These are phyloP conservation scores for Furcasterigmium furcatum DNA, from an alignment of 2,329 filamentous ascomycete species.

Conservation along the genomic window DNA sequence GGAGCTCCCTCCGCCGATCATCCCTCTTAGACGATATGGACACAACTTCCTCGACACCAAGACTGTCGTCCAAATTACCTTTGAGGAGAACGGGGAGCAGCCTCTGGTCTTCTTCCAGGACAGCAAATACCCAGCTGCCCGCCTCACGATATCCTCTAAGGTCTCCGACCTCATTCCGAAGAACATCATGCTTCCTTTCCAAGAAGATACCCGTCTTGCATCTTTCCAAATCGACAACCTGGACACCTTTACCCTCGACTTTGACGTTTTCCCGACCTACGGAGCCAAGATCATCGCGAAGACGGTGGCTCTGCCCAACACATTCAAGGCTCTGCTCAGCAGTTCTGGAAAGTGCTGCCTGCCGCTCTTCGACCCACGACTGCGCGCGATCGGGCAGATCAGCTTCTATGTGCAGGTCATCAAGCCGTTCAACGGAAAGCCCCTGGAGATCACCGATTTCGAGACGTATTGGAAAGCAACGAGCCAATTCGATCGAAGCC, in stretches of 20 bases:
- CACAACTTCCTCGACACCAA: slow-evolving; percentile 99
- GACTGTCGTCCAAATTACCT: slow-evolving; percentile 89
- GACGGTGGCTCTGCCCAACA: slow-evolving; percentile 83
- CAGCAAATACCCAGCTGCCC: slow-evolving; percentile 91
- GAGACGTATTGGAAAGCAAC: slow-evolving; percentile 99
- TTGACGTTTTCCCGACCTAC: slow-evolving; percentile 96
- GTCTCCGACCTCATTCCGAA: slow-evolving; percentile 93
- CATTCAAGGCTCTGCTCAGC: slow-evolving; percentile 73
- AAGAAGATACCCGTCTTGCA: slow-evolving; percentile 90
- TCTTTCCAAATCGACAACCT: slow-evolving; percentile 96
- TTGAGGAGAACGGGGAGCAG: slow-evolving; percentile 70
- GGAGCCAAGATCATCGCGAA: slow-evolving; percentile 97
- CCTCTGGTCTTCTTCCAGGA: slow-evolving; percentile 96
- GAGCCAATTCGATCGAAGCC: slow-evolving; percentile 82
- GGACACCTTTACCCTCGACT: slow-evolving; percentile 90
- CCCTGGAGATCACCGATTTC: slow-evolving; percentile 95
- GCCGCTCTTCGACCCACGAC: slow-evolving; percentile 86
- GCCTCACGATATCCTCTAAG: slow-evolving; percentile 95
- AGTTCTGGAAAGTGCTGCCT: slow-evolving; percentile 80
- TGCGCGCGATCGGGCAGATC: slow-evolving; percentile 89
- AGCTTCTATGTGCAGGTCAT: slow-evolving; percentile 95
- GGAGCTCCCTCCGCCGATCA: slow-evolving; percentile 91
- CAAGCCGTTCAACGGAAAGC: slow-evolving; percentile 89
- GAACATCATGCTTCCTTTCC: slow-evolving; percentile 91
- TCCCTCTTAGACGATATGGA: slow-evolving; percentile 88